Percentiles rank a stretch among this genome's conserved stretches.
Conservation (phyloP, 192 early-diverging fungal species). For the Blastocladiella britannica region DNA sequence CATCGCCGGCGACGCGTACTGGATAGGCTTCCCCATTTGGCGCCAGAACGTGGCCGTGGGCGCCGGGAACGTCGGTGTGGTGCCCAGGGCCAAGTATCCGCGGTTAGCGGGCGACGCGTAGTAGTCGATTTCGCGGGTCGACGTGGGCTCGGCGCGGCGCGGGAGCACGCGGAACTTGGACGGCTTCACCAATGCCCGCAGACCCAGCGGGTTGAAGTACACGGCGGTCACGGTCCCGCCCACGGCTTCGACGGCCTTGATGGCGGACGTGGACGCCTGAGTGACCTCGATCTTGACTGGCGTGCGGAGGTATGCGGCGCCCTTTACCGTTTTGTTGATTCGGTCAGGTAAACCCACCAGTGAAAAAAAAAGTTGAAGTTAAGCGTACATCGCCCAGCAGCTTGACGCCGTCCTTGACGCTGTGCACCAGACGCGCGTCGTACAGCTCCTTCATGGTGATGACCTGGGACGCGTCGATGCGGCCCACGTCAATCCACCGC, state of each 20-base stretch:
- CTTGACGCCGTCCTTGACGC: constrained; percentile 67
- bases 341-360: not conserved
- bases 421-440: constrained; percentile 42
- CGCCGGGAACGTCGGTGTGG: not conserved
- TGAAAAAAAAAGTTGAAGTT: not conserved
- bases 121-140: constrained; percentile 30
- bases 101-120: constrained; percentile 47
- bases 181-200: constrained; percentile 58
- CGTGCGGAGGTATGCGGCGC: constrained; percentile 49
- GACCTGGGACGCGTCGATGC: constrained; percentile 52
- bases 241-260: constrained; percentile 51
- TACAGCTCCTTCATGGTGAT: constrained; percentile 66
- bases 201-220: constrained; percentile 51
- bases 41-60: not conserved
- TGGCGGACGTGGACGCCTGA: constrained; percentile 51
- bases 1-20: not conserved
- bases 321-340: too few species aligned
- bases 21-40: not conserved
- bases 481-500: constrained; percentile 68
- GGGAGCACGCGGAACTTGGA: constrained; percentile 54
- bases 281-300: constrained; percentile 72
- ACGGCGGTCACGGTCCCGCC: constrained; percentile 65
- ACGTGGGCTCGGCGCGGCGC: constrained; percentile 41
- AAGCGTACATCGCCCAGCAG: constrained; percentile 41
- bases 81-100: constrained; percentile 44